phyloP scores from a whole-genome alignment of 2,329 filamentous ascomycete genomes.

The Fusarium neocosmosporiellum region DNA sequence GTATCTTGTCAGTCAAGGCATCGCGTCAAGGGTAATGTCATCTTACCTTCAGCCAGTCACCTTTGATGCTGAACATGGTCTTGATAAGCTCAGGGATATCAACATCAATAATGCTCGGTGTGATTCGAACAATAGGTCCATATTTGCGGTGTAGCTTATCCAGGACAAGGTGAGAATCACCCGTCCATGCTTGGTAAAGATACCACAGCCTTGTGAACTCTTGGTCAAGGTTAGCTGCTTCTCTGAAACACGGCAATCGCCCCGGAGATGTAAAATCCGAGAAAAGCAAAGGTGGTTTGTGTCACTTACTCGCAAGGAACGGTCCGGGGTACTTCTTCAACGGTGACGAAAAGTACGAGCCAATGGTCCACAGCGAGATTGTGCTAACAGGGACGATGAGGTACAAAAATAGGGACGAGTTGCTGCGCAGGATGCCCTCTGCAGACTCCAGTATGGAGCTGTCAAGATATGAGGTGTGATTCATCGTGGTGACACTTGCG shows the following conservation, averaged over 20 bases:
- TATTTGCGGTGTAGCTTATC: slow-evolving; percentile 51
- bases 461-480: slow-evolving; percentile 5
- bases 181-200: slow-evolving; percentile 44
- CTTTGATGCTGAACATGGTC: slow-evolving; percentile 50
- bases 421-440: neutral
- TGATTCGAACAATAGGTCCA: slow-evolving; percentile 55
- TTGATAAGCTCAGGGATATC: slow-evolving; percentile 52
- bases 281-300: neutral
- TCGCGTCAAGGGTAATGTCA: neutral
- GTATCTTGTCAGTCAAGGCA: neutral
- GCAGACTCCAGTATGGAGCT: slow-evolving; percentile 6
- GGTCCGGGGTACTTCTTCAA: slow-evolving; percentile 49
- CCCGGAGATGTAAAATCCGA: neutral
- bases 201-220: slow-evolving; percentile 52
- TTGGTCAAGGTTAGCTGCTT: neutral
- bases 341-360: slow-evolving; percentile 32
- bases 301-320: slow-evolving; percentile 43
- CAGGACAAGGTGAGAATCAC: slow-evolving; percentile 45
- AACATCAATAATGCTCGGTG: slow-evolving; percentile 52
- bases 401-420: slow-evolving; percentile 1
- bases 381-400: slow-evolving; percentile 11
- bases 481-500: neutral
- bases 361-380: slow-evolving; percentile 18
- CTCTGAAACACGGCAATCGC: neutral
- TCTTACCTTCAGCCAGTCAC: slow-evolving; percentile 48